Evolutionary conservation across 768 basidiomycete genomes (phyloP), one percentile per base, ranked within the genome.

Genomic region (Glaciozyma antarctica): DNA sequence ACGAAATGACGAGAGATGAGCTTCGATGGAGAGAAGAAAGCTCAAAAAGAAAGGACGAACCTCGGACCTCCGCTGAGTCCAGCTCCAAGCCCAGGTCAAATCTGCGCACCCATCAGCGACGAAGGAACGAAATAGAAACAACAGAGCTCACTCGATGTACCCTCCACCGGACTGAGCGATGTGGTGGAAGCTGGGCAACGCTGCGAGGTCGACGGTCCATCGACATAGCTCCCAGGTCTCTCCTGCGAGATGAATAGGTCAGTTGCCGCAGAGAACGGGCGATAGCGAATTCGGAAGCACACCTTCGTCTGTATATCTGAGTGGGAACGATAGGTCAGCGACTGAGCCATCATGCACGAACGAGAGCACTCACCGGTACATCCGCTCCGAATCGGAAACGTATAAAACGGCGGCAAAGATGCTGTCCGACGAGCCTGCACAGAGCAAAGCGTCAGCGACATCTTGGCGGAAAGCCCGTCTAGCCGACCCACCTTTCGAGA

Each of bases 141-240:
- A 48, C 13, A 10, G 22, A 21, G 45, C 47, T 48, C n/a, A 48
- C 53, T 57, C 55, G 7, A 38, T 57, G 55, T 57, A 57, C 55
- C 55, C n/a, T n/a, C 55, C 38, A 41, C 41, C 38, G 38, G n/a
- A 19, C 43, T 38, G n/a, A 41, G 55, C n/a, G 55, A 57, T 57
- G 55, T 24, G 41, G 38, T 57, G 41, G 12, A 57, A 57, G 3
- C 34, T 38, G 6, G 89, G 89, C 60, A 91, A 77, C 30, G 85
- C 81, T 51, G 83, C 83, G 58, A 91, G 80, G 76, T 91, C 86
- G 43, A 91, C 88, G 15, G 86, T 90, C 89, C 89, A 91, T 34
- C 72, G 69, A 60, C 70, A 75, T 22, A 76, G 66, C 55, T 75
- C 74, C 34, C 44, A 52, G 38, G 66, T 62, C 41, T 70, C 69